phyloP scores from a whole-genome alignment of 1,284 basidiomycete species.

The Gymnopus androsaceus region DNA sequence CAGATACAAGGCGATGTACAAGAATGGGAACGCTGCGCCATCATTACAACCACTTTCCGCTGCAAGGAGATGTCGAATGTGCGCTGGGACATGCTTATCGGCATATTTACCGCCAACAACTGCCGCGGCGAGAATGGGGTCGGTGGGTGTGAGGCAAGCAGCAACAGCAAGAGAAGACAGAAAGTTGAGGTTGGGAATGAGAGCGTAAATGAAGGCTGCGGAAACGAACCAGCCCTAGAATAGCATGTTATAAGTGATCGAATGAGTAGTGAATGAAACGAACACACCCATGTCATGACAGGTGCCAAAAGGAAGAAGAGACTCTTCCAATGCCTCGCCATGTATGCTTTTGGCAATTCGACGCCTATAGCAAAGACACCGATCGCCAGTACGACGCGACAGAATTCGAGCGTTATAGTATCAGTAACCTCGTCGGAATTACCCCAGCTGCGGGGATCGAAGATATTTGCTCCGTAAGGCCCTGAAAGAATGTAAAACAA shows the following conservation, averaged over 20 bases:
- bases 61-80: conserved; percentile 85
- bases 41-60: conserved; percentile 95
- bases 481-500: conserved; percentile 43
- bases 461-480: conserved; percentile 83
- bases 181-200: conserved; percentile 87
- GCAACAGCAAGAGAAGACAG: conserved; percentile 87
- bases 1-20: conserved; percentile 92
- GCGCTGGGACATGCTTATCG: conserved; percentile 96
- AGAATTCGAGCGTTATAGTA: conserved; percentile 86
- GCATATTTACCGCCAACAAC: conserved; percentile 98
- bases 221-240: conserved; percentile 88
- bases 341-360: conserved; percentile 91
- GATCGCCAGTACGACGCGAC: conserved; percentile 94
- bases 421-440: conserved; percentile 56
- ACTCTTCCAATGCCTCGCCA: conserved; percentile 88
- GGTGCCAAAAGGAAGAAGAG: conserved; percentile 86
- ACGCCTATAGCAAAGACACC: conserved; percentile 99
- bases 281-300: conserved; percentile 84
- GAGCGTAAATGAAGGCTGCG: conserved; percentile 84
- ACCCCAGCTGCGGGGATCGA: conserved; percentile 87
- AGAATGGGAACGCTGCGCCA: conserved; percentile 94
- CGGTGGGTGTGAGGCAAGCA: conserved; percentile 95
- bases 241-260: conserved; percentile 4
- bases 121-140: conserved; percentile 89
- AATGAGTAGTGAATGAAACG: background rate